These are phyloP conservation scores for Mrakia gelida DNA, from an alignment of 768 basidiomycete species.

Conservation along the genomic window DNA sequence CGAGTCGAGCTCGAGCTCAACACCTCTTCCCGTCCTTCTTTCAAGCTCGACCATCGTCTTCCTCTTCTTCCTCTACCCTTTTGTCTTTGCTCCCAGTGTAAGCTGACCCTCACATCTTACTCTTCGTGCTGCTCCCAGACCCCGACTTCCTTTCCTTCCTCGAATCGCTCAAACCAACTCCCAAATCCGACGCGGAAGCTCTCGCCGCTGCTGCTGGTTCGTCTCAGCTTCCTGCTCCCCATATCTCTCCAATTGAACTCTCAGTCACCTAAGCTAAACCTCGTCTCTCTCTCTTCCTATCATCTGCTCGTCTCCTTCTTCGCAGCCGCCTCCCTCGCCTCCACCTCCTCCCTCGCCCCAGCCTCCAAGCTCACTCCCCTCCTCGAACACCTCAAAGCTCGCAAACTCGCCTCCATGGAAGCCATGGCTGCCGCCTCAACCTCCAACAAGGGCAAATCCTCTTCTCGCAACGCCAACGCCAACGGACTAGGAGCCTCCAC, in stretches of 20 bases:
- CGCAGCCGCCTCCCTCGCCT: background rate
- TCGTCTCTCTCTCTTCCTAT: background rate
- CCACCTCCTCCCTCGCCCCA: background rate
- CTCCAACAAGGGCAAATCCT: background rate
- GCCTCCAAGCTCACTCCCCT: constrained; percentile 79
- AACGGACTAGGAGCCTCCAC: background rate
- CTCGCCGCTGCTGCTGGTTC: constrained; percentile 50
- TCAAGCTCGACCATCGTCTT: background rate
- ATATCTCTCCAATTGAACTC: background rate
- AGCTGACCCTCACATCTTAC: background rate
- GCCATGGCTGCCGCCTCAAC: constrained; percentile 4
- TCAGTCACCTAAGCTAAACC: background rate
- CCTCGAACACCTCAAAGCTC: constrained; percentile 85
- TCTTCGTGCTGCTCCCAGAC: constrained; percentile 35
- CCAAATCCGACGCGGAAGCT: constrained; percentile 40
- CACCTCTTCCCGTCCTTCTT: background rate
- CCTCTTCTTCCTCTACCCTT: background rate
- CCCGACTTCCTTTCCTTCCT: constrained; percentile 56
- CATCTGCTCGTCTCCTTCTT: background rate
- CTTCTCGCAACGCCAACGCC: background rate
- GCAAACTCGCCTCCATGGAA: constrained; percentile 50
- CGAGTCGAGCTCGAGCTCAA: background rate
- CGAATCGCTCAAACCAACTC: constrained; percentile 59
- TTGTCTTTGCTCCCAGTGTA: too few relatives aligned
- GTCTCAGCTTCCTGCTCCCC: constrained; percentile 12